These are phyloP conservation scores for Komagataea norvegica DNA, from an alignment of 1,139 yeast species.

Conservation along the genomic window DNA sequence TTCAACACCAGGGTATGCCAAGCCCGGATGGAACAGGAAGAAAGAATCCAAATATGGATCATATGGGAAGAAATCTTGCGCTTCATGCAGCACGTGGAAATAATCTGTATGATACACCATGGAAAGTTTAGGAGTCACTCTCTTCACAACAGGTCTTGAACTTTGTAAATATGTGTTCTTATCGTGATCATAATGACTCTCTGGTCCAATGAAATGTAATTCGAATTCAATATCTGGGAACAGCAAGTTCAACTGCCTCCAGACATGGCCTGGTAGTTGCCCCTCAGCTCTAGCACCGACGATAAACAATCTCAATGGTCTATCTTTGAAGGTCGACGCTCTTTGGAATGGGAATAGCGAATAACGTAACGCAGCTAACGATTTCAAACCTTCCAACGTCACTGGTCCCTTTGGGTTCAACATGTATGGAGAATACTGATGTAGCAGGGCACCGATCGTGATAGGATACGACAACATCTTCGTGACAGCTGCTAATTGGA, in stretches of 20 bases:
- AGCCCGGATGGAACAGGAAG: constrained; percentile 93
- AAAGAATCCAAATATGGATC: constrained; percentile 94
- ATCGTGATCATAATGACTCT: constrained; percentile 68
- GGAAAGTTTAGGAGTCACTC: constrained; percentile 71
- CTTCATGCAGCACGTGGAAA: constrained; percentile 85
- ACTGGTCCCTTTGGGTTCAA: constrained; percentile 82
- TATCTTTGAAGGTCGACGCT: constrained; percentile 60
- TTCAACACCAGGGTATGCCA: constrained; percentile 76
- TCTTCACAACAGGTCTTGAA: constrained; percentile 61
- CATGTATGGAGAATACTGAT: constrained; percentile 80
- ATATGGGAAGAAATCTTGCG: constrained; percentile 93
- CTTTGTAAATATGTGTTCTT: constrained; percentile 48
- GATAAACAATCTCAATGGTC: constrained; percentile 85
- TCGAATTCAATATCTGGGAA: constrained; percentile 83
- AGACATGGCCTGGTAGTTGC: constrained; percentile 88
- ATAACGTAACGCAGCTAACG: constrained; percentile 85
- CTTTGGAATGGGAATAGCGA: constrained; percentile 75
- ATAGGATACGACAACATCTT: constrained; percentile 91
- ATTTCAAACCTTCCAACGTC: constrained; percentile 87
- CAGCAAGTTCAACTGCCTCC: constrained; percentile 88
- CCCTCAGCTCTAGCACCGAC: constrained; percentile 93
- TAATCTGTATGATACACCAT: constrained; percentile 83
- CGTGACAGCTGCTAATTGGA: constrained; percentile 91
- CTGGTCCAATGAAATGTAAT: constrained; percentile 92
- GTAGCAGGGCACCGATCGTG: constrained; percentile 79